Conservation (phyloP, 192 early-diverging fungal genomes). For the Coemansia sp. region DNA sequence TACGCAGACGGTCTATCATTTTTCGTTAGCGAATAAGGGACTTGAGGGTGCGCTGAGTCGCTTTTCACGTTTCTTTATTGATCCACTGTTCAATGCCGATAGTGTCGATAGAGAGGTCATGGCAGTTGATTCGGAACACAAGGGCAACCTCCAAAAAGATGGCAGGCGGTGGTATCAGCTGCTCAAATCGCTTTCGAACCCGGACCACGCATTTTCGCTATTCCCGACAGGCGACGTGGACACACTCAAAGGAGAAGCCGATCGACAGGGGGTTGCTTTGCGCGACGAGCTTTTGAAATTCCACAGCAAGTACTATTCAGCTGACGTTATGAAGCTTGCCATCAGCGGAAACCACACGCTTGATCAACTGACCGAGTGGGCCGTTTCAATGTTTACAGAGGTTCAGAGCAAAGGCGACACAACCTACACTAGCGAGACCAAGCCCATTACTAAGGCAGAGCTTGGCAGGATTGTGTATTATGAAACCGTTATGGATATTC, state of each 20-base stretch:
- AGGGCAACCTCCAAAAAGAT: slow-evolving; percentile 78
- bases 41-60: slow-evolving; percentile 60
- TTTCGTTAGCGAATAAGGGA: slow-evolving; percentile 29
- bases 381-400: slow-evolving; percentile 70
- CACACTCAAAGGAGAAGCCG: slow-evolving; percentile 61
- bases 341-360: slow-evolving; percentile 76
- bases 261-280: slow-evolving; percentile 62
- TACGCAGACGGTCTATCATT: slow-evolving; percentile 23
- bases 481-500: slow-evolving; percentile 66
- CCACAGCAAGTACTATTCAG: slow-evolving; percentile 80
- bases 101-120: slow-evolving; percentile 83
- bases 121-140: slow-evolving; percentile 92
- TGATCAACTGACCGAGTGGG: slow-evolving; percentile 73
- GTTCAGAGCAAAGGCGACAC: slow-evolving; percentile 71
- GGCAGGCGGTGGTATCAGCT: background rate
- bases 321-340: slow-evolving; percentile 87
- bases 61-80: slow-evolving; percentile 91
- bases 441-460: slow-evolving; percentile 53
- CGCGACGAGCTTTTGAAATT: slow-evolving; percentile 78
- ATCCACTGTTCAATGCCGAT: slow-evolving; percentile 76
- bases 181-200: slow-evolving; percentile 24
- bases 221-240: slow-evolving; percentile 83
- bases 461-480: slow-evolving; percentile 63
- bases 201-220: slow-evolving; percentile 70
- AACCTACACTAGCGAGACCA: no score